These are phyloP conservation scores for Globisporangium recalcitrans DNA, from an alignment of 352 stramenopile genomes.

Conservation along the genomic window DNA sequence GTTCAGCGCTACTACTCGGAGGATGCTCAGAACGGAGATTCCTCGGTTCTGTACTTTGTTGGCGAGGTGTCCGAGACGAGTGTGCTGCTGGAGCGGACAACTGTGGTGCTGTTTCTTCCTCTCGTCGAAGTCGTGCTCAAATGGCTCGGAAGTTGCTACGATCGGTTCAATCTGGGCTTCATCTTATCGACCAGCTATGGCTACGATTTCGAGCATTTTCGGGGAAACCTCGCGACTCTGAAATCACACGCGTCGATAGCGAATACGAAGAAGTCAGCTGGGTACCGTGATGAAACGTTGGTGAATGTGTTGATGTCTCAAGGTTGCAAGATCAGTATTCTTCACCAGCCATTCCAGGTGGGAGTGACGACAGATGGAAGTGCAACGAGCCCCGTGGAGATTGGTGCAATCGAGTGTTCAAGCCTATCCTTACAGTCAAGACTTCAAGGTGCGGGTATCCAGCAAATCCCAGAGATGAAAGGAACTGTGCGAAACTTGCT, in stretches of 20 bases:
- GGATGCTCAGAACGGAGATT: constrained; percentile 1
- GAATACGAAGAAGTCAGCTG: constrained; percentile 22
- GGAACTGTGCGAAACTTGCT: constrained; percentile 66
- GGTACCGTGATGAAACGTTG: constrained; percentile 8
- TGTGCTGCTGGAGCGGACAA: constrained; percentile 24
- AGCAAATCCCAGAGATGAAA: constrained; percentile 34
- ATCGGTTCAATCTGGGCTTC: constrained; percentile 53
- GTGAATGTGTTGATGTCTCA: constrained; percentile 25
- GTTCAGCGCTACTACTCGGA: constrained; percentile 36
- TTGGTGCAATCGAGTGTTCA: constrained; percentile 16
- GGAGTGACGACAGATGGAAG: background rate
- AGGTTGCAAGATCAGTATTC: constrained; percentile 34
- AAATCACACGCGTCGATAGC: constrained; percentile 27
- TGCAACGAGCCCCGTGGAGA: constrained; percentile 9
- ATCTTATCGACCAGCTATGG: constrained; percentile 60
- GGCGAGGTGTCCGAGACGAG: constrained; percentile 20
- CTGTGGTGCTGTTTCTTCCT: constrained; percentile 39
- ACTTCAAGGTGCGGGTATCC: background rate
- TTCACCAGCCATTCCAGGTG: constrained; percentile 31
- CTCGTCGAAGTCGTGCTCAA: constrained; percentile 30
- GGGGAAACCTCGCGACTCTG: constrained; percentile 47
- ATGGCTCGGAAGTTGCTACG: constrained; percentile 35
- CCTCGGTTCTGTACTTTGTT: constrained; percentile 14
- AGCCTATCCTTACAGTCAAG: constrained; percentile 16
- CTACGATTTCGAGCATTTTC: constrained; percentile 53